Percentiles rank a stretch among this genome's conserved stretches.
Evolutionary conservation across 2,329 filamentous ascomycete species (phyloP).

Genomic region (Sporothrix curviconia): DNA sequence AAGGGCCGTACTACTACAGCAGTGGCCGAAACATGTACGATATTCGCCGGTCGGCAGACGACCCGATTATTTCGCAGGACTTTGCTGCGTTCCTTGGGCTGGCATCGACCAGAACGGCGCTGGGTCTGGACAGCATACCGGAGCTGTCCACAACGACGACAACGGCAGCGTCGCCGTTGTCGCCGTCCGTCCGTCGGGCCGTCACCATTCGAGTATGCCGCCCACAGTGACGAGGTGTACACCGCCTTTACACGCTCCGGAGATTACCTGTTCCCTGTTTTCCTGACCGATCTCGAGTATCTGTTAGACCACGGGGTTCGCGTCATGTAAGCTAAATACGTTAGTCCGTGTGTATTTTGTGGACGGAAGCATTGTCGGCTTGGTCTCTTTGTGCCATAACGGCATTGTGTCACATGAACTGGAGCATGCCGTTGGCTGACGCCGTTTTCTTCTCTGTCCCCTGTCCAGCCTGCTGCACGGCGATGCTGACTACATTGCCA

Average conservation of each 20-base stretch:
- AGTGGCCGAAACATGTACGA: slow-evolving; percentile 46
- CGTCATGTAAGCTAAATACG: slow-evolving; percentile 35
- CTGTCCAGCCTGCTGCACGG: slow-evolving; percentile 48
- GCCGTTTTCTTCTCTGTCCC: background rate
- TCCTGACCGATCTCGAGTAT: slow-evolving; percentile 37
- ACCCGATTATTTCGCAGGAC: slow-evolving; percentile 51
- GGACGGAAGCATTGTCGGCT: no score
- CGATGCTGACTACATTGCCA: slow-evolving; percentile 40
- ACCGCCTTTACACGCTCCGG: slow-evolving; percentile 24
- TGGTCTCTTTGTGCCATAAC: no score
- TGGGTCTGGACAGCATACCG: slow-evolving; percentile 40
- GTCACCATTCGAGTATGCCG: slow-evolving; percentile 31
- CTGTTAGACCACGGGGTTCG: slow-evolving; percentile 46
- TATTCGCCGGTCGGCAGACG: slow-evolving; percentile 41
- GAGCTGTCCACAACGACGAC: no score
- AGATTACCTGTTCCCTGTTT: slow-evolving; percentile 39
- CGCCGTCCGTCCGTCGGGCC: slow-evolving; percentile 32
- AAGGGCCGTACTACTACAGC: slow-evolving; percentile 38
- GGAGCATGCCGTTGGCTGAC: no score
- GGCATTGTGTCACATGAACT: no score
- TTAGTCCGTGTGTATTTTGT: no score
- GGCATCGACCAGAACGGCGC: slow-evolving; percentile 44
- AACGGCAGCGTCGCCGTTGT: no score
- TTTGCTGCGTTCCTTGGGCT: slow-evolving; percentile 53
- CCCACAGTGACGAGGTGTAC: slow-evolving; percentile 28